Conservation (phyloP, 1,284 basidiomycete species). For the Entoloma clypeatum region DNA sequence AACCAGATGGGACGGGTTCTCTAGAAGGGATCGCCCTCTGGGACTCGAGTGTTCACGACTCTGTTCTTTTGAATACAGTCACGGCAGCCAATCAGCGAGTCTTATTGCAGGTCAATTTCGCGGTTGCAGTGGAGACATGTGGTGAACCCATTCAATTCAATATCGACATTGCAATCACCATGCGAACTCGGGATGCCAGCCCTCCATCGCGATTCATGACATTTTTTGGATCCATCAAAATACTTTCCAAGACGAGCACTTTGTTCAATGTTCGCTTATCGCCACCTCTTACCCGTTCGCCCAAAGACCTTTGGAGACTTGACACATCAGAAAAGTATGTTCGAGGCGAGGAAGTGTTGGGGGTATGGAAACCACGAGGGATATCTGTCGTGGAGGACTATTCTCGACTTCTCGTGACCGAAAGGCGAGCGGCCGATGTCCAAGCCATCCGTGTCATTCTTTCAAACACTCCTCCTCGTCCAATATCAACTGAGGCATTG, state of each 20-base stretch:
- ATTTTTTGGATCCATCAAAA: slow-evolving; percentile 74
- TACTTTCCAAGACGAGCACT: slow-evolving; percentile 71
- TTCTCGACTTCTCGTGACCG: slow-evolving; percentile 62
- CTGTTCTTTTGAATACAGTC: slow-evolving; percentile 79
- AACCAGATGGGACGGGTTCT: slow-evolving; percentile 75
- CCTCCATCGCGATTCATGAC: slow-evolving; percentile 75
- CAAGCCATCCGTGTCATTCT: slow-evolving; percentile 83
- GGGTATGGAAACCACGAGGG: slow-evolving; percentile 83
- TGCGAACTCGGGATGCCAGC: slow-evolving; percentile 83
- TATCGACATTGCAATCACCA: slow-evolving; percentile 85
- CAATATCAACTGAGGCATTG: slow-evolving; percentile 48
- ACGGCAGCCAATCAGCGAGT: slow-evolving; percentile 79
- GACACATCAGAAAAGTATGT: slow-evolving; percentile 95
- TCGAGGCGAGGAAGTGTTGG: slow-evolving; percentile 82
- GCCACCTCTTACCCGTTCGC: slow-evolving; percentile 83
- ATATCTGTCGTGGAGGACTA: slow-evolving; percentile 88
- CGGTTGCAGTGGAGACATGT: slow-evolving; percentile 81
- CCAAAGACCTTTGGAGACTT: slow-evolving; percentile 89
- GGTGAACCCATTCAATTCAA: slow-evolving; percentile 80
- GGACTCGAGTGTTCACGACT: slow-evolving; percentile 94
- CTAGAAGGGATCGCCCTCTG: slow-evolving; percentile 75
- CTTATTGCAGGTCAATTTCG: slow-evolving; percentile 74
- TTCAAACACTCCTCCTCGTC: slow-evolving; percentile 46
- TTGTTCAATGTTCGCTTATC: slow-evolving; percentile 80
- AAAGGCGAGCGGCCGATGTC: slow-evolving; percentile 80